These are phyloP conservation scores for Candida sp. DNA, from an alignment of 1,139 yeast genomes.

Conservation along the genomic window DNA sequence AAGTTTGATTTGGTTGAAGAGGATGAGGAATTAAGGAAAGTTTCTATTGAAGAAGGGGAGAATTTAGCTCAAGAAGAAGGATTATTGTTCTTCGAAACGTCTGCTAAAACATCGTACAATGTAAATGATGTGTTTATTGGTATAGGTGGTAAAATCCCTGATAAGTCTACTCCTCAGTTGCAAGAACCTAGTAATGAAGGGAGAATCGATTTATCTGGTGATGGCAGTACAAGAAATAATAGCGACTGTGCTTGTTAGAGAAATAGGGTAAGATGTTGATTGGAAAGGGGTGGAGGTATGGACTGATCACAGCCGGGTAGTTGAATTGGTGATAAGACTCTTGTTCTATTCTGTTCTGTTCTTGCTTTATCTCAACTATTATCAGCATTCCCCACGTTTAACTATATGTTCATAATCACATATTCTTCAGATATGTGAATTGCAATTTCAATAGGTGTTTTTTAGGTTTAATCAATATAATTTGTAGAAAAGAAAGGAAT, in stretches of 20 bases:
- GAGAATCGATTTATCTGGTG: conserved; percentile 22
- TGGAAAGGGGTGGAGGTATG: too few relatives aligned
- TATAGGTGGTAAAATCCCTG: conserved; percentile 82
- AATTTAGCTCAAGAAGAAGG: conserved; percentile 70
- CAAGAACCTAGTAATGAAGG: conserved; percentile 15
- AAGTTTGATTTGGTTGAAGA: conserved; percentile 67
- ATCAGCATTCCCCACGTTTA: too few relatives aligned
- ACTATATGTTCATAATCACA: too few relatives aligned
- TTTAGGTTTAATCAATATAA: neutral
- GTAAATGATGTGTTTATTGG: conserved; percentile 78
- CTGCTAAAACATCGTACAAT: conserved; percentile 89
- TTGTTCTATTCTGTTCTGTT: too few relatives aligned
- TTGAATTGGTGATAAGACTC: too few relatives aligned
- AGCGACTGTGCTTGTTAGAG: conserved; percentile 11
- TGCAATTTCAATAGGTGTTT: neutral
- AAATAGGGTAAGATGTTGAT: too few relatives aligned
- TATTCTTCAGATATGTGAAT: neutral
- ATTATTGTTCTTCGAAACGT: conserved; percentile 82
- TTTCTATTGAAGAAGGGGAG: conserved; percentile 84
- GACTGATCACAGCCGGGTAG: too few relatives aligned
- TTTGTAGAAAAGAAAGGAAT: neutral
- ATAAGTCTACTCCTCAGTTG: conserved; percentile 11
- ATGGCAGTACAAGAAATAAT: conserved; percentile 4
- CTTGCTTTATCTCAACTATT: too few relatives aligned
- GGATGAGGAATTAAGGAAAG: conserved; percentile 55